A percentile compares a stretch with the other conserved stretches of the same genome.
phyloP scores from a whole-genome alignment of 192 early-diverging fungal species.

The Anaeromyces robustus region DNA sequence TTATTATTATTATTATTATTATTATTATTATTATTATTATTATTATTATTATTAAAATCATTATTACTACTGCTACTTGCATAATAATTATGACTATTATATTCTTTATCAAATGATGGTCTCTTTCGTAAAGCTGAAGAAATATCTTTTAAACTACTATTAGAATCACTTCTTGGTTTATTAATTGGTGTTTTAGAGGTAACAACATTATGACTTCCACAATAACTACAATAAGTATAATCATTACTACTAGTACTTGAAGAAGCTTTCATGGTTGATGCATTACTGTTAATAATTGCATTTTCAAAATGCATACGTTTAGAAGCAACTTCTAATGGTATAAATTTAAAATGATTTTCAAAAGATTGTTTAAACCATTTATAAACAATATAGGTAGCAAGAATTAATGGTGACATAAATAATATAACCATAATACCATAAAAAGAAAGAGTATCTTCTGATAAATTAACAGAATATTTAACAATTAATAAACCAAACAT shows the following conservation, averaged over 20 bases:
- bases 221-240: not conserved
- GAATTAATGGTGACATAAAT: not conserved
- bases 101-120: not conserved
- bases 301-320: not conserved
- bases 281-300: not conserved
- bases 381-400: not conserved
- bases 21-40: not conserved
- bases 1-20: too few relatives aligned
- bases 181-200: not conserved
- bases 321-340: not conserved
- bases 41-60: not conserved
- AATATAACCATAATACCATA: not conserved
- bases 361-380: not conserved
- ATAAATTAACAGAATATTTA: constrained; percentile 3
- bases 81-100: too few relatives aligned
- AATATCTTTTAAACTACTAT: not conserved
- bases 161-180: not conserved
- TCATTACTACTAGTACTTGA: not conserved
- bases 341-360: not conserved
- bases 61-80: not conserved
- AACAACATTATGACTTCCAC: not conserved
- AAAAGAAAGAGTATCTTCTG: not conserved
- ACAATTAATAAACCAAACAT: constrained; percentile 34
- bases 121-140: not conserved
- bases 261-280: not conserved